phyloP scores from a whole-genome alignment of 805 yeast species.

The Cyberlindnera americana region DNA sequence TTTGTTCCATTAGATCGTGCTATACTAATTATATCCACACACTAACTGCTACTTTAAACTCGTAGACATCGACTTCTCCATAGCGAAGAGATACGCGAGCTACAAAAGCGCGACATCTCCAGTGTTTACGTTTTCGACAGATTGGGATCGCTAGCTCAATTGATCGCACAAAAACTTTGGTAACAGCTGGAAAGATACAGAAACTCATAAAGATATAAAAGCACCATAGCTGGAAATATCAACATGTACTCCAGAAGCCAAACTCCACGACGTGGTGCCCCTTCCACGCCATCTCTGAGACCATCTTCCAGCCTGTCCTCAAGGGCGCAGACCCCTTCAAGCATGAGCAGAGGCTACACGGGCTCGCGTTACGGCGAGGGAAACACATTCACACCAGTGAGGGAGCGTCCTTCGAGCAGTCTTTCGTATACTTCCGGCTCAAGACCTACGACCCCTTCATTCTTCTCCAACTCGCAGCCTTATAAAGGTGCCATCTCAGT shows the following conservation, averaged over 20 bases:
- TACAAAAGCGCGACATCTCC: too few species aligned
- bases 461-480: constrained; percentile 19
- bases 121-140: constrained; percentile 5
- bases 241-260: constrained; percentile 22
- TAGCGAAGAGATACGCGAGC: too few species aligned
- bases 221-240: too few species aligned
- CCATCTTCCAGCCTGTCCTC: constrained; percentile 22
- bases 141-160: background rate
- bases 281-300: constrained; percentile 24
- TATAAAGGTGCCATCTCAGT: constrained; percentile 75
- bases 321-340: constrained; percentile 23
- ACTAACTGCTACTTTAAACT: background rate
- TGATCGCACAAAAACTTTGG: constrained; percentile 4
- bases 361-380: constrained; percentile 23
- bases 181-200: too few species aligned
- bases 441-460: constrained; percentile 26
- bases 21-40: background rate
- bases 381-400: constrained; percentile 21
- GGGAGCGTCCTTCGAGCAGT: constrained; percentile 20
- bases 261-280: constrained; percentile 21
- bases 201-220: too few species aligned
- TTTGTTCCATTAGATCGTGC: too few species aligned
- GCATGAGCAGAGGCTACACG: constrained; percentile 14
- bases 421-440: constrained; percentile 14
- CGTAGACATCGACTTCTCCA: too few species aligned